Evolutionary conservation across 208 protist species (phyloP).

Genomic region (Balamuthia mandrillaris): DNA sequence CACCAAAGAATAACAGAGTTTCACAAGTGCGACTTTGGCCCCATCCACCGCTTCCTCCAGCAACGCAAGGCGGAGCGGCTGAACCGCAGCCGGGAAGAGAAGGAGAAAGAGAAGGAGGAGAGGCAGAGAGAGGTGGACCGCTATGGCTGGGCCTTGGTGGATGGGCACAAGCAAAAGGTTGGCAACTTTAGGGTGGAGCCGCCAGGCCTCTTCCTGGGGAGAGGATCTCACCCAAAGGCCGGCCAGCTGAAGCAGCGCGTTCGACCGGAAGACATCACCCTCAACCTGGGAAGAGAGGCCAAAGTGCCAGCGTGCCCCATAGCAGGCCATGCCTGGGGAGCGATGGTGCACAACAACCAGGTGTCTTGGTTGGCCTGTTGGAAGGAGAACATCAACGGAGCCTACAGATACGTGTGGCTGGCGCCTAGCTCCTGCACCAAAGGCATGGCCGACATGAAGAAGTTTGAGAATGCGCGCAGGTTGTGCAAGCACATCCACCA

Average conservation of each 20-base stretch:
- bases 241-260: conserved; percentile 92
- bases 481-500: conserved; percentile 89
- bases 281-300: conserved; percentile 92
- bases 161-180: conserved; percentile 89
- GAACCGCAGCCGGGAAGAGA: conserved; percentile 86
- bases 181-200: conserved; percentile 97
- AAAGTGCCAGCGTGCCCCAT: conserved; percentile 82
- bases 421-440: conserved; percentile 84
- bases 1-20: conserved; percentile 86
- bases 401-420: conserved; percentile 96
- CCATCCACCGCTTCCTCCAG: conserved; percentile 89
- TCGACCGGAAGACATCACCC: conserved; percentile 93
- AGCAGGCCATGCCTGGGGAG: conserved; percentile 79
- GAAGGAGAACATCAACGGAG: conserved; percentile 87
- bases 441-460: conserved; percentile 91
- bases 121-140: conserved; percentile 81
- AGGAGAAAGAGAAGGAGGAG: conserved; percentile 73
- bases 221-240: conserved; percentile 93
- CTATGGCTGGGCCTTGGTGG: conserved; percentile 86
- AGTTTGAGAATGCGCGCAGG: conserved; percentile 94
- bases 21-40: conserved; percentile 94
- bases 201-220: conserved; percentile 96
- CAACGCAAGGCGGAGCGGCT: conserved; percentile 83
- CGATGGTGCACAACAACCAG: conserved; percentile 88
- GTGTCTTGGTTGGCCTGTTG: conserved; percentile 97